Evolutionary conservation across 2,329 filamentous ascomycete species (phyloP), one percentile per base, ranked within the genome.

Genomic region (Neonectria magnoliae): DNA sequence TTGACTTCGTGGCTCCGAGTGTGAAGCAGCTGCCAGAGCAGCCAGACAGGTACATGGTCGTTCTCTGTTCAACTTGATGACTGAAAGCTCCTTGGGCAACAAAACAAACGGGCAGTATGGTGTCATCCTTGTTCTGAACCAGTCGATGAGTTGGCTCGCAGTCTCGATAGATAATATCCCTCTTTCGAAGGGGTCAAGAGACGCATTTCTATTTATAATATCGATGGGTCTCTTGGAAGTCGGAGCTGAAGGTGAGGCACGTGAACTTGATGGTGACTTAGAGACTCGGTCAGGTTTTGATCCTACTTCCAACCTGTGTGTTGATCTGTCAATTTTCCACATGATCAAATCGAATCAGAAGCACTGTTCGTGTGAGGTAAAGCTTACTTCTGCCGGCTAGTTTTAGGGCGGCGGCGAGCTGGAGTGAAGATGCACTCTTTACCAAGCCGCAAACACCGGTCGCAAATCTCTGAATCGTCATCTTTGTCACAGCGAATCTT

Each of bases 401-500:
- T 58, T n/a, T 68, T 71, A 0, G 63, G 70, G 1, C 75, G 70
- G 0, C 76, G 66, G 11, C 75, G 66, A 5, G 77, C 69, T n/a
- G 67, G 71, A 3, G 73, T 69, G 33, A 77, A 79, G 5, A 76
- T 54, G 38, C 76, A 78, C 0, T 68, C 67, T 60, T 77, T 78
- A 2, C 71, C 70, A n/a, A 78, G 67, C 11, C 77, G 68, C 18
- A 78, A 51, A 31, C 76, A 79, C 5, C 77, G 69, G 53, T 78
- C 76, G 60, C 76, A 78, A 2, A 67, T 48, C 1, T 67, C 73
- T 3, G 73, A 76, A 14, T 76, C 70, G 8, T 77, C 75, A 0
- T 74, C 75, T 18, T 75, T 76, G 5, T 73, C 68, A 56, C 76
- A 78, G 2, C 74, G 70, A 9, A 79, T 77, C 5, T 78, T 78